Evolutionary conservation across 352 stramenopile genomes (phyloP).

Genomic region (Globisporangium spinosum): DNA sequence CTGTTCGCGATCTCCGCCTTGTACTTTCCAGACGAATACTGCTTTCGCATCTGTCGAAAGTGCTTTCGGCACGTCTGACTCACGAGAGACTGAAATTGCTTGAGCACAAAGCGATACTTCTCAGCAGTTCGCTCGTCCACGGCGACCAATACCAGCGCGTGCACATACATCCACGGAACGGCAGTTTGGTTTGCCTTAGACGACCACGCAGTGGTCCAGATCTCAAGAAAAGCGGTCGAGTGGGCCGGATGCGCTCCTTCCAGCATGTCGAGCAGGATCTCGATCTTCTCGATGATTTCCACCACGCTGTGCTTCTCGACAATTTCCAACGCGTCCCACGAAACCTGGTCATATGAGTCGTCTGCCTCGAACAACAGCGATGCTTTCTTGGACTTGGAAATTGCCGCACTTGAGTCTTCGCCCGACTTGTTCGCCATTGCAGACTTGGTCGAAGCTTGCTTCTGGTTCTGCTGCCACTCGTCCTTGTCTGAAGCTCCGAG

Average conservation of each 20-base stretch:
- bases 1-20: neutral
- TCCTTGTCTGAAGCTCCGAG: constrained; percentile 37
- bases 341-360: constrained; percentile 1
- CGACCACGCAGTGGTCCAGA: constrained; percentile 48
- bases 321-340: constrained; percentile 11
- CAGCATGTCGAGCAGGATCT: constrained; percentile 17
- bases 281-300: constrained; percentile 24
- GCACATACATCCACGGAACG: constrained; percentile 46
- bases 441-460: constrained; percentile 18
- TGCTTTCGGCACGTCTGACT: constrained; percentile 4
- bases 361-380: neutral
- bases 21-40: neutral
- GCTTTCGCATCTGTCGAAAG: neutral
- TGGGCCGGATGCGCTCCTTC: constrained; percentile 6
- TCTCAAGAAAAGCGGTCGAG: constrained; percentile 34
- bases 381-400: neutral
- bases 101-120: constrained; percentile 14
- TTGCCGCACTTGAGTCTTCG: neutral
- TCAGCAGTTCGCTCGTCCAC: constrained; percentile 8
- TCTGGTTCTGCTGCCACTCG: constrained; percentile 19
- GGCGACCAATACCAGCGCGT: constrained; percentile 22
- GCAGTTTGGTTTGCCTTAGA: constrained; percentile 13
- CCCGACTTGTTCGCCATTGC: neutral
- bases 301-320: constrained; percentile 23
- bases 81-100: constrained; percentile 20